Percentiles rank a stretch among this genome's conserved stretches.
Evolutionary conservation across 352 stramenopile genomes (phyloP).

Genomic region (Phytophthora quininea): DNA sequence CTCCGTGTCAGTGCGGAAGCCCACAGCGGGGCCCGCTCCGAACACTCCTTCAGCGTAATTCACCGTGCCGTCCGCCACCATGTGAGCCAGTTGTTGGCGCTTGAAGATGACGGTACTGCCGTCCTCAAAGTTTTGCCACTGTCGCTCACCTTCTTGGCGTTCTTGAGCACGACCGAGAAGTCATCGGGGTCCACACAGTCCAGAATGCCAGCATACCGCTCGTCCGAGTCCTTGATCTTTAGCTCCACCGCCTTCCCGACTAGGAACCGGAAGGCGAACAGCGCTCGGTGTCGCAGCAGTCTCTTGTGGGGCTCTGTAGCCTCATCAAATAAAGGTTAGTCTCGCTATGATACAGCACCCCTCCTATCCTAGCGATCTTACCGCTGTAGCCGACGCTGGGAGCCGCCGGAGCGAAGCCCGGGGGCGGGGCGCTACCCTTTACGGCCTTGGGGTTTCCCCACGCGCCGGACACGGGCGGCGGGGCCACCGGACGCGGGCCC

Average conservation of each 20-base stretch:
- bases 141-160: constrained; percentile 49
- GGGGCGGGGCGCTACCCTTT: constrained; percentile 27
- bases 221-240: constrained; percentile 53
- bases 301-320: constrained; percentile 63
- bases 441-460: constrained; percentile 33
- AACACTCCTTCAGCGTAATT: constrained; percentile 65
- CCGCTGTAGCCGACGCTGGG: constrained; percentile 47
- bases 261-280: constrained; percentile 85
- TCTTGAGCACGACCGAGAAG: constrained; percentile 85
- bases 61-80: constrained; percentile 60
- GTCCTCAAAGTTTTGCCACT: constrained; percentile 63
- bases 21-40: constrained; percentile 21
- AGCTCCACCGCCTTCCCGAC: constrained; percentile 82
- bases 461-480: constrained; percentile 46
- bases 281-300: constrained; percentile 72
- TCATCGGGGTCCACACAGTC: constrained; percentile 87
- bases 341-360: too few species aligned
- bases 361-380: constrained; percentile 23
- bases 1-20: constrained; percentile 90
- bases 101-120: constrained; percentile 83
- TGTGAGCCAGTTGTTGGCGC: constrained; percentile 64
- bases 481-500: constrained; percentile 24
- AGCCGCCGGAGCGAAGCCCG: constrained; percentile 30
- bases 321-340: constrained; percentile 1
- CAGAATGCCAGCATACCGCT: constrained; percentile 73